Evolutionary conservation across 2,329 filamentous ascomycete species (phyloP).

Genomic region (Cladosporium halotolerans): DNA sequence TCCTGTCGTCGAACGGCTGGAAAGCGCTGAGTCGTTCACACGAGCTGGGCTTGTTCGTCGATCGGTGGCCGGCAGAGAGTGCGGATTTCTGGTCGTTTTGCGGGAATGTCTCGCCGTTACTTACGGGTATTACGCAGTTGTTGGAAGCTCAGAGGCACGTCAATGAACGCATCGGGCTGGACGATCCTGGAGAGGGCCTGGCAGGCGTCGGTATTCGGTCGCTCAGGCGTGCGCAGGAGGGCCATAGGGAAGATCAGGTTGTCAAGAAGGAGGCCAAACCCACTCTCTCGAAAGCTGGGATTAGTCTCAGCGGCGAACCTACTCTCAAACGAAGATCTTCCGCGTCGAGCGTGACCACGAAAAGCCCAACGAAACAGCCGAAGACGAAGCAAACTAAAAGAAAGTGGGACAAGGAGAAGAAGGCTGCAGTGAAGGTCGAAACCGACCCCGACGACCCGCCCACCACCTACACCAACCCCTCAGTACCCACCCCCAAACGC

Average conservation of each 20-base stretch:
- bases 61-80: constrained; percentile 58
- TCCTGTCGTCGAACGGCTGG: constrained; percentile 58
- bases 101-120: constrained; percentile 40
- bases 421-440: neutral
- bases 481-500: neutral
- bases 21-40: constrained; percentile 61
- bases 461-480: neutral
- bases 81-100: constrained; percentile 62
- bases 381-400: neutral
- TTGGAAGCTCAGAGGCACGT: constrained; percentile 52
- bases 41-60: constrained; percentile 69
- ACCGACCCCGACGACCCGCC: neutral
- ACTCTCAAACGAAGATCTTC: constrained; percentile 23
- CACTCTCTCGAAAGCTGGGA: constrained; percentile 30
- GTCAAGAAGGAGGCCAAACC: constrained; percentile 15
- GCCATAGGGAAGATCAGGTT: constrained; percentile 18
- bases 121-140: constrained; percentile 54
- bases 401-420: neutral
- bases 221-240: constrained; percentile 16
- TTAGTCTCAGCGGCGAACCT: constrained; percentile 35
- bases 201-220: constrained; percentile 26
- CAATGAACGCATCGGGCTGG: constrained; percentile 27
- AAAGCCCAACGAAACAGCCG: neutral
- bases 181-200: constrained; percentile 28
- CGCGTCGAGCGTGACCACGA: neutral